Evolutionary conservation across 805 yeast genomes (phyloP).

Genomic region (Peterozyma xylosa): DNA sequence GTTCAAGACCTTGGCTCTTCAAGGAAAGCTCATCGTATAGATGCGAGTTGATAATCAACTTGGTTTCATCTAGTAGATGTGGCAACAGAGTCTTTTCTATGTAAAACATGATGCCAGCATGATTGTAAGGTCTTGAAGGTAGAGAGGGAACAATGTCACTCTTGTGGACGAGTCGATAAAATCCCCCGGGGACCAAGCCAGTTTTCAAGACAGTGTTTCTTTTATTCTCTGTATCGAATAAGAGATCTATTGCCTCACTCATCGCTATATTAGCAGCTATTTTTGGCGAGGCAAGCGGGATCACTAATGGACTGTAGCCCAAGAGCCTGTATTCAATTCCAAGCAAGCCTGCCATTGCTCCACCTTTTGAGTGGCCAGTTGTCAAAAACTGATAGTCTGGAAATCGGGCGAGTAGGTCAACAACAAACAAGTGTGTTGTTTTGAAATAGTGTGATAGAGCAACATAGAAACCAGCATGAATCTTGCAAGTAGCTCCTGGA

Average conservation of each 20-base stretch:
- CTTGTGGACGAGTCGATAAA: slow-evolving; percentile 41
- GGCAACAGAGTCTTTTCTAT: slow-evolving; percentile 33
- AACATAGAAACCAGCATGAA: slow-evolving; percentile 58
- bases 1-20: no score
- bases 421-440: slow-evolving; percentile 22
- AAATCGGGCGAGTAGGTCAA: slow-evolving; percentile 23
- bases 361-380: slow-evolving; percentile 75
- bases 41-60: no score
- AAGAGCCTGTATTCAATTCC: slow-evolving; percentile 53
- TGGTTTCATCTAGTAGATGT: slow-evolving; percentile 19
- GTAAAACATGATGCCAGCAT: slow-evolving; percentile 45
- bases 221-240: slow-evolving; percentile 32
- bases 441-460: slow-evolving; percentile 15
- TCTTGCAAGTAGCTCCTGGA: slow-evolving; percentile 12
- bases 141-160: slow-evolving; percentile 52
- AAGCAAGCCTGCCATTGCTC: slow-evolving; percentile 55
- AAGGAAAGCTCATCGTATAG: no score
- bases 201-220: slow-evolving; percentile 12
- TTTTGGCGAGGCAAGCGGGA: slow-evolving; percentile 60
- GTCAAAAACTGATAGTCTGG: slow-evolving; percentile 45
- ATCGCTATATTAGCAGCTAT: slow-evolving; percentile 44
- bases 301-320: slow-evolving; percentile 47
- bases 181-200: no score
- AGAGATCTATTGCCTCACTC: slow-evolving; percentile 41
- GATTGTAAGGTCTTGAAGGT: slow-evolving; percentile 42